Conservation (phyloP, 2,329 filamentous ascomycete genomes). For the Xylogone sp. region DNA sequence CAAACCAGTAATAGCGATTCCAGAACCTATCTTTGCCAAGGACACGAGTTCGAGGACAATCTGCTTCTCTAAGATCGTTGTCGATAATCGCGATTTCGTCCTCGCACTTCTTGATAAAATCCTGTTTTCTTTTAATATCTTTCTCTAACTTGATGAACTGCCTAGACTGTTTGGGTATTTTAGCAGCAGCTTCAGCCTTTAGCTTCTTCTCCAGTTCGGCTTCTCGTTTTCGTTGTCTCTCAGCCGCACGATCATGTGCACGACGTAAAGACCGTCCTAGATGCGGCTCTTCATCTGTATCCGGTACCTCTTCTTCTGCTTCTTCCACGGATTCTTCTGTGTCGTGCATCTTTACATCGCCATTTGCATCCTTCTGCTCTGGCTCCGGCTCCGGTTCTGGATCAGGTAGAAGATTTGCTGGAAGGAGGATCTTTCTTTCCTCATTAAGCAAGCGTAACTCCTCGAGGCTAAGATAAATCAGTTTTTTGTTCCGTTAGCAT, state of each 20-base stretch:
- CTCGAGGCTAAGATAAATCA: conserved; percentile 52
- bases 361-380: conserved; percentile 40
- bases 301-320: conserved; percentile 57
- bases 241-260: conserved; percentile 64
- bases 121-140: conserved; percentile 85
- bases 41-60: conserved; percentile 84
- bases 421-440: conserved; percentile 67
- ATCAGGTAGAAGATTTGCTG: conserved; percentile 66
- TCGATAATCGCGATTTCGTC: conserved; percentile 81
- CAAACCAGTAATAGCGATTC: conserved; percentile 99
- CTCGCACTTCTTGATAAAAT: conserved; percentile 75
- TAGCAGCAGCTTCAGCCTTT: conserved; percentile 54
- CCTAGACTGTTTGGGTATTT: conserved; percentile 73
- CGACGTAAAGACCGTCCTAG: conserved; percentile 55
- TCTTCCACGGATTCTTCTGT: conserved; percentile 59
- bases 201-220: conserved; percentile 64
- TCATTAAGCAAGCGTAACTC: conserved; percentile 69
- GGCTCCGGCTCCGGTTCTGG: conserved; percentile 46
- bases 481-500: conserved; percentile 7
- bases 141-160: conserved; percentile 84
- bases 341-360: conserved; percentile 59
- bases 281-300: conserved; percentile 66
- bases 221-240: conserved; percentile 74
- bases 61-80: conserved; percentile 88
- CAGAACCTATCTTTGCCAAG: conserved; percentile 95